Conservation (phyloP, 2,329 filamentous ascomycete genomes). For the Neonectria sp. region DNA sequence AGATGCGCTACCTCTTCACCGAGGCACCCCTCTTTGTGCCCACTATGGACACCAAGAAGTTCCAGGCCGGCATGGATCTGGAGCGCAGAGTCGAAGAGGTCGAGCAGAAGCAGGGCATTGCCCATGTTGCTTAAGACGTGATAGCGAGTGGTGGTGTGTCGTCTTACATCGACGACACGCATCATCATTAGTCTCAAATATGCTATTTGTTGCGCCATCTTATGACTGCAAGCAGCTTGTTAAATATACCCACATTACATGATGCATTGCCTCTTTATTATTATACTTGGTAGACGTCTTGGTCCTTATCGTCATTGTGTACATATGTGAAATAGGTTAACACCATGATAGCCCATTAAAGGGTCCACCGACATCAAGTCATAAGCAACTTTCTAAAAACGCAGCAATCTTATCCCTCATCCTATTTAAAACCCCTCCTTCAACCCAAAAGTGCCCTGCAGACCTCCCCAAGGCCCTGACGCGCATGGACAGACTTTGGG, state of each 20-base stretch:
- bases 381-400: slow-evolving; percentile 46
- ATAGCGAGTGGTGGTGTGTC: background rate
- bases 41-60: slow-evolving; percentile 64
- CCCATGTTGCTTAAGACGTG: slow-evolving; percentile 15
- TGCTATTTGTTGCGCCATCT: background rate
- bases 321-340: background rate
- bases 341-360: background rate
- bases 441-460: slow-evolving; percentile 76
- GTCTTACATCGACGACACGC: background rate
- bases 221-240: background rate
- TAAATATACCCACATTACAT: slow-evolving; percentile 8
- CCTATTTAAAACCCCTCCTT: slow-evolving; percentile 61
- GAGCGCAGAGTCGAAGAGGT: slow-evolving; percentile 72
- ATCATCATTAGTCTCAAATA: background rate
- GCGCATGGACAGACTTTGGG: too few relatives aligned
- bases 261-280: slow-evolving; percentile 22
- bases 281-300: slow-evolving; percentile 17
- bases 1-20: slow-evolving; percentile 78
- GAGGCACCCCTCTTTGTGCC: slow-evolving; percentile 75
- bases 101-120: slow-evolving; percentile 62
- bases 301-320: slow-evolving; percentile 18
- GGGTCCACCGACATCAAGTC: slow-evolving; percentile 13
- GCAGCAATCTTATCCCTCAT: slow-evolving; percentile 45
- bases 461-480: slow-evolving; percentile 36
- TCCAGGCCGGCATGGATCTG: slow-evolving; percentile 62